Evolutionary conservation across 192 early-diverging fungal genomes (phyloP), one percentile per base, ranked within the genome.

Genomic region (Coemansia sp.): DNA sequence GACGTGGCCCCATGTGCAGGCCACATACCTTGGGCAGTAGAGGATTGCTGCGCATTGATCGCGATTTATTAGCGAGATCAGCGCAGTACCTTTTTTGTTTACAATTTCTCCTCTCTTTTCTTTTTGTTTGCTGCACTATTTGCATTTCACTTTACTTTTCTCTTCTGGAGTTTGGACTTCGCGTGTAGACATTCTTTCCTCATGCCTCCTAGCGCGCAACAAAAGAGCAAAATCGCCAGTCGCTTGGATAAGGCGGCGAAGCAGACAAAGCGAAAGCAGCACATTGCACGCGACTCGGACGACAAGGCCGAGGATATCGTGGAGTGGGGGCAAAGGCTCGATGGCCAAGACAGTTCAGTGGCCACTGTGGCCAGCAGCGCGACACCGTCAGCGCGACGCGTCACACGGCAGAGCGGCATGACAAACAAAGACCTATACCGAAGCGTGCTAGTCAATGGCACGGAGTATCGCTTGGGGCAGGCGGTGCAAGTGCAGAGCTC

Each of bases 321-420:
- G 2, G 65, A 62, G 37, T 79, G 76, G 76, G 76, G 76, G 11
- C 39, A 65, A 32, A 57, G 37, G 27, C 41, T 77, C 6, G 59
- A 62, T 4, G 24, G 50, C 11, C 27, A 33, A 29, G n/a, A 27
- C 15, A 19, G 24, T 14, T 21, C 29, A 29, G 39, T 42, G 5
- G 35, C 40, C 4, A 37, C 56, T 9, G 21, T 48, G 0, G 50
- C 24, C 15, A 32, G 18, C 15, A 32, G 18, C 10, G 36, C 58
- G 18, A 66, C 66, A 0, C 58, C 56, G 3, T 43, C 65, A 9
- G 22, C 68, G 32, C 69, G 85, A 56, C 83, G 83, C 36, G 81
- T 81, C 3, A 86, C 85, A 12, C 82, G 85, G 19, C 78, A 74
- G 33, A 84, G 80, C 50, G 82, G 82, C 2, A 68, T 84, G 42